Evolutionary conservation across 805 yeast genomes (phyloP), one percentile per base, ranked within the genome.

Genomic region (Sugiyamaella boreocaroliniensis): DNA sequence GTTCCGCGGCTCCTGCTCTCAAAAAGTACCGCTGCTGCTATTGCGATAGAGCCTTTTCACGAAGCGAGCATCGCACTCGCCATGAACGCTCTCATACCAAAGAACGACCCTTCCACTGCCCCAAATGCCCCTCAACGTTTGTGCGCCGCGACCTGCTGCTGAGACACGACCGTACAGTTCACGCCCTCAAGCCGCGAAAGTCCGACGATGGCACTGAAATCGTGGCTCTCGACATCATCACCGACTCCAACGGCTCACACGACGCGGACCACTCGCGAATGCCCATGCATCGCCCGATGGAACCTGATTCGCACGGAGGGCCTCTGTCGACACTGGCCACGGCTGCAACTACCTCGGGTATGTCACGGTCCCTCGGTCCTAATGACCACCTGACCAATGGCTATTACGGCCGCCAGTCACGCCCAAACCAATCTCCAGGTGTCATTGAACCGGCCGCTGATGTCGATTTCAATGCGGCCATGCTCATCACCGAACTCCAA

Each of bases 21-120:
- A 77, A 84, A 59, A 81, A 85, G 61, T 86, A 85, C 67, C 78
- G 84, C 41, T 86, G 95, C 69, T 81, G 86, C 6, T 86, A 79
- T 64, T 86, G 95, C 61, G 86, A 89, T 32, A 74, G 90, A 57
- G 84, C 88, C 6, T 86, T 86, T 63, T 80, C 89, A n/a, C 71
- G 93, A 49, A 79, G 86, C 10, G 93, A 86, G 65, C 93, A 86
- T 66, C 78, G 84, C 59, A 79, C 83, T 43, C 76, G 93, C 47
- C 93, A 86, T 61, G 92, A 86, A 66, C 70, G 90, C 26, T 82
- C 89, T 1, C 93, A 86, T 64, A 85, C 89, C 12, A 85, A 85
- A 61, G 88, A 83, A 61, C 81, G 88, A 57, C 95, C 95, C 0
- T 86, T 84, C 69, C 81, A 80, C 54, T 86, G 95, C 61, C 72